These are phyloP conservation scores for Asterophora parasitica DNA, from an alignment of 768 basidiomycete genomes.

Conservation along the genomic window DNA sequence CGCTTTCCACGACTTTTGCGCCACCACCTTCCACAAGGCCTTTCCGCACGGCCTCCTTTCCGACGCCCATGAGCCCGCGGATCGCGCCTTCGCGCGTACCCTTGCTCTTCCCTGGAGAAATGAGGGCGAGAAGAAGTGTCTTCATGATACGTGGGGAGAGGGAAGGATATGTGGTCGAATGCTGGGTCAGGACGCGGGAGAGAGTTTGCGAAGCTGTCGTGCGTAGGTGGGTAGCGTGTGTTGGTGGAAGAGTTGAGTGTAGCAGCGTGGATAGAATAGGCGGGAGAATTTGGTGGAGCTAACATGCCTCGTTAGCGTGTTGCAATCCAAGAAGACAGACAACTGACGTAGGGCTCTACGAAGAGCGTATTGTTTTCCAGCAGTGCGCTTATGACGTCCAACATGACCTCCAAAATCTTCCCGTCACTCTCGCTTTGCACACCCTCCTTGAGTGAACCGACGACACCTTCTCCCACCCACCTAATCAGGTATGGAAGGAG, in stretches of 20 bases:
- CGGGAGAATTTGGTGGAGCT: constrained; percentile 96
- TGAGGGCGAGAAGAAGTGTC: constrained; percentile 83
- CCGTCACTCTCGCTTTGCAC: constrained; percentile 62
- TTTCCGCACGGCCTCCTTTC: constrained; percentile 79
- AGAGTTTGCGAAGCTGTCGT: constrained; percentile 81
- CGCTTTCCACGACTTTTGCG: constrained; percentile 64
- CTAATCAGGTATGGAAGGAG: constrained; percentile 90
- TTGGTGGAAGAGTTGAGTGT: constrained; percentile 75
- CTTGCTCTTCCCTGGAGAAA: constrained; percentile 63
- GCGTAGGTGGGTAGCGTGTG: constrained; percentile 69
- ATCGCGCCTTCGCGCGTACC: constrained; percentile 90
- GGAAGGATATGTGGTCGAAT: constrained; percentile 85
- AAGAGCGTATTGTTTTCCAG: constrained; percentile 86
- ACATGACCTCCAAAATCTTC: constrained; percentile 67
- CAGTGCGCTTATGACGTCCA: constrained; percentile 82
- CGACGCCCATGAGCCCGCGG: constrained; percentile 79
- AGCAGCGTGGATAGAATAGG: constrained; percentile 89
- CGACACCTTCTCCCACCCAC: constrained; percentile 91
- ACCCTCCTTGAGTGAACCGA: constrained; percentile 54
- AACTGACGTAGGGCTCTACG: constrained; percentile 90
- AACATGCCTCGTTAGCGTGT: background rate
- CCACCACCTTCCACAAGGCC: constrained; percentile 80
- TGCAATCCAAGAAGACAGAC: background rate
- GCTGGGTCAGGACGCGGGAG: constrained; percentile 72
- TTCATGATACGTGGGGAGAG: constrained; percentile 39